Evolutionary conservation across 2,329 filamentous ascomycete species (phyloP), one percentile per base, ranked within the genome.

Genomic region (Ophiostoma sp.): DNA sequence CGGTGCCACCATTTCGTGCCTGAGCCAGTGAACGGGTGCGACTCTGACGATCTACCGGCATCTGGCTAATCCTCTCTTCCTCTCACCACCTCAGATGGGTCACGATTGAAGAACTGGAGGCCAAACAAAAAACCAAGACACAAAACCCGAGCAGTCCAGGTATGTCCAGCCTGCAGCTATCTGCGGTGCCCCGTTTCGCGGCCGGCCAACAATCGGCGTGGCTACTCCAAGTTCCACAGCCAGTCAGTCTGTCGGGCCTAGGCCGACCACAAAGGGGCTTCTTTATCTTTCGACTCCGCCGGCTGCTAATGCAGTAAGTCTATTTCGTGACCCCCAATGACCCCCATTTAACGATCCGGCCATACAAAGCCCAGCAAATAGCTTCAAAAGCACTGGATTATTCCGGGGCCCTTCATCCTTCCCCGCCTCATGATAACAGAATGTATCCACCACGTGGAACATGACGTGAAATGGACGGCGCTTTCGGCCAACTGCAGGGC

Each of bases 341-440:
- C 55, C 55, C 55, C 55, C 55, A 60, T 60, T 27, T 60, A 60
- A 27, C 27, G 27, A 18, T 12, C 49, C 49, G 49, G 49, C 49
- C 49, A 52, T 52, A 52, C 16, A 52, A n/a, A 18, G 16, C 49
- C 49, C 49, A 52, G 49, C 49, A 52, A 52, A 52, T 3, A 8
- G 49, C n/a, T 52, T 27, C 27, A 27, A 27, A 27, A 52, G 49
- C 49, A 52, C 49, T n/a, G 18, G 55, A 36, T 60, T 38, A 27
- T 52, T 38, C 38, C 55, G 55, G 58, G 58, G 36, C 58, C 38
- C 38, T 41, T 42, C 36, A 18, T 62, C 38, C 38, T 62, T 62
- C 40, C 60, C 60, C 60, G 38, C 38, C 60, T 42, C 60, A 63
- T 42, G 60, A 63, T 63, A 63, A 63, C 60, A 36, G 40, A 62